Conservation (phyloP, 352 stramenopile species). For the Pythium guiyangense region DNA sequence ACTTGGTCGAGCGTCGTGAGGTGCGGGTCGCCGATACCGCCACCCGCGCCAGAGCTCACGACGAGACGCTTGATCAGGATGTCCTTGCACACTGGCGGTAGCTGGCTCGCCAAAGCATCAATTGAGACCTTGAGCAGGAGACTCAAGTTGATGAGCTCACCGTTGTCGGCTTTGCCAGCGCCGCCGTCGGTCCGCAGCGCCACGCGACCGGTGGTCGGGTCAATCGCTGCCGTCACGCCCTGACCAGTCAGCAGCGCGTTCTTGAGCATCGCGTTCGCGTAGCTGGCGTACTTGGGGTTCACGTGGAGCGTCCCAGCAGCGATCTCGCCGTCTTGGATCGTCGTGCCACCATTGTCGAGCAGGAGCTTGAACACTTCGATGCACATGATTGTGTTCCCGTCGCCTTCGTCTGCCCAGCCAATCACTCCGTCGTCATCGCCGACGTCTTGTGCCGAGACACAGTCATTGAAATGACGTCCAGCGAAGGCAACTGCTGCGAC, state of each 20-base stretch:
- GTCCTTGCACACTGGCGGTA: slow-evolving; percentile 12
- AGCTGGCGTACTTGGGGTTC: slow-evolving; percentile 3
- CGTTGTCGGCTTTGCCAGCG: slow-evolving; percentile 1
- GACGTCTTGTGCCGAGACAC: too few relatives aligned
- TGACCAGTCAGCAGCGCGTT: neutral
- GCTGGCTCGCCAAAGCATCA: slow-evolving; percentile 2
- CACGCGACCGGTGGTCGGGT: slow-evolving; percentile 1
- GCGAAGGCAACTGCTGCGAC: too few relatives aligned
- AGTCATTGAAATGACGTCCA: too few relatives aligned
- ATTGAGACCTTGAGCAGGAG: slow-evolving; percentile 9
- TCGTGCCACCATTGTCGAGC: slow-evolving; percentile 5
- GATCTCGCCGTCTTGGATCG: slow-evolving; percentile 7
- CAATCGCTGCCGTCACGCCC: neutral
- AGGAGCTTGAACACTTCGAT: slow-evolving; percentile 11
- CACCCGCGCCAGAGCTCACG: slow-evolving; percentile 8
- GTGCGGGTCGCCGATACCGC: slow-evolving; percentile 24
- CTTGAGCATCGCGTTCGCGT: neutral
- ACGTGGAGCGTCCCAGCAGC: slow-evolving; percentile 1
- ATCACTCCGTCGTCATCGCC: neutral
- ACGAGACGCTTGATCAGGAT: slow-evolving; percentile 17
- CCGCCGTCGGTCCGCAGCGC: slow-evolving; percentile 3
- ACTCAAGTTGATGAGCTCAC: slow-evolving; percentile 2
- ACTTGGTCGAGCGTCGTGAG: slow-evolving; percentile 27
- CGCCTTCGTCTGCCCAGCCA: slow-evolving; percentile 7
- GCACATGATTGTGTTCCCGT: slow-evolving; percentile 7